These are phyloP conservation scores for Albatrellus sp. DNA, from an alignment of 1,284 basidiomycete genomes.

Conservation along the genomic window DNA sequence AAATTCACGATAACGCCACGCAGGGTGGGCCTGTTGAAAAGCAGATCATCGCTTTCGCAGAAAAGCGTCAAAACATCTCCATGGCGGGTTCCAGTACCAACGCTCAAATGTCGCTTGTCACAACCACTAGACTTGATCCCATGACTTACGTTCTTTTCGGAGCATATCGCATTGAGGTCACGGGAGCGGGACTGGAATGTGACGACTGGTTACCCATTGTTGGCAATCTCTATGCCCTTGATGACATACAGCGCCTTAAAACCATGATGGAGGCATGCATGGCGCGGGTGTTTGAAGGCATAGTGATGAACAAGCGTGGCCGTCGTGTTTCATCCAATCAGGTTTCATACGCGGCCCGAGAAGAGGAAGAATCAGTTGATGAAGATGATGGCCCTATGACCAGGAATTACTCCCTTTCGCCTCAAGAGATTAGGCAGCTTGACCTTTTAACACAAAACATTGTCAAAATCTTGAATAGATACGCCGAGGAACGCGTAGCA, in stretches of 20 bases:
- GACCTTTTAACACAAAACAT: conserved; percentile 64
- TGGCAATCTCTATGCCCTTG: conserved; percentile 68
- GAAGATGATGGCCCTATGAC: conserved; percentile 31
- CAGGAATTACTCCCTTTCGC: conserved; percentile 40
- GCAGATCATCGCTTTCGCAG: conserved; percentile 76
- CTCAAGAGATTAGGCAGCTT: conserved; percentile 61
- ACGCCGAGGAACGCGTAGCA: conserved; percentile 45
- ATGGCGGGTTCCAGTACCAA: conserved; percentile 23
- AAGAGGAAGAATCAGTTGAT: conserved; percentile 52
- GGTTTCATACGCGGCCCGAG: conserved; percentile 28
- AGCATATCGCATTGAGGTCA: conserved; percentile 65
- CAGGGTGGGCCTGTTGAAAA: conserved; percentile 42
- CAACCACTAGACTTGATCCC: conserved; percentile 81
- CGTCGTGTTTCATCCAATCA: conserved; percentile 19
- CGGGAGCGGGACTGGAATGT: conserved; percentile 65
- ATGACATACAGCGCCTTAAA: conserved; percentile 81
- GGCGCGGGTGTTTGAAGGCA: conserved; percentile 87
- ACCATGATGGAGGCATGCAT: conserved; percentile 75
- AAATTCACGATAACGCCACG: conserved; percentile 21
- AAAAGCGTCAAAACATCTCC: conserved; percentile 75
- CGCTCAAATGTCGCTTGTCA: conserved; percentile 64
- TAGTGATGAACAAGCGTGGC: conserved; percentile 34
- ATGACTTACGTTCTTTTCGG: conserved; percentile 91
- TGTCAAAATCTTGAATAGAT: conserved; percentile 58
- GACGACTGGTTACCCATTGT: conserved; percentile 87